Conservation (phyloP, 225 moss, liverwort and hornwort genomes). For the Physcomitrellopsis africana region DNA sequence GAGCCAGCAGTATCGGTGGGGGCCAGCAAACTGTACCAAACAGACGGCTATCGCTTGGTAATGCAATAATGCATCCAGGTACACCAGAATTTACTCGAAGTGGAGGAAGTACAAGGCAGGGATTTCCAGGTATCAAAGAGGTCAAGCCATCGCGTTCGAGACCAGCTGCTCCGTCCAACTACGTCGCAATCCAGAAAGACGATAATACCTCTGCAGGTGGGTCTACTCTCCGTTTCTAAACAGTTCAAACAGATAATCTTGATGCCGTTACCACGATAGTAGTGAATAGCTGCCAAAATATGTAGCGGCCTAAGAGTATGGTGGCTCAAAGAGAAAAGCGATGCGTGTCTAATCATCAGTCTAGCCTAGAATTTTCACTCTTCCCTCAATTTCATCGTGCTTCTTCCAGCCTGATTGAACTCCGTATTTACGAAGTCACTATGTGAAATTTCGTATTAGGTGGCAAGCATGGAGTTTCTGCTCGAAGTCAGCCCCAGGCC, state of each 20-base stretch:
- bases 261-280: background rate
- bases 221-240: constrained; percentile 40
- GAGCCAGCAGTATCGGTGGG: constrained; percentile 71
- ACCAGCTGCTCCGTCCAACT: constrained; percentile 73
- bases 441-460: constrained; percentile 30
- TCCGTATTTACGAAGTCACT: constrained; percentile 16
- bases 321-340: background rate
- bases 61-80: constrained; percentile 67
- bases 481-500: constrained; percentile 37
- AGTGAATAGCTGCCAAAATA: background rate
- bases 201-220: constrained; percentile 81
- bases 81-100: constrained; percentile 70
- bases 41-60: constrained; percentile 79
- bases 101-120: constrained; percentile 58
- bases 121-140: constrained; percentile 50
- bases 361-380: background rate
- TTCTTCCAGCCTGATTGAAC: background rate
- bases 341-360: too few relatives aligned
- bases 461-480: constrained; percentile 45
- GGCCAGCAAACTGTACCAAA: constrained; percentile 50
- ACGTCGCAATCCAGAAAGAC: constrained; percentile 80
- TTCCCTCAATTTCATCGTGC: background rate
- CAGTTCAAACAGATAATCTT: constrained; percentile 19
- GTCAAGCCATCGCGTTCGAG: constrained; percentile 48
- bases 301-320: background rate